Evolutionary conservation across 1,139 yeast species (phyloP), one percentile per base, ranked within the genome.

Genomic region (Candida albicans): DNA sequence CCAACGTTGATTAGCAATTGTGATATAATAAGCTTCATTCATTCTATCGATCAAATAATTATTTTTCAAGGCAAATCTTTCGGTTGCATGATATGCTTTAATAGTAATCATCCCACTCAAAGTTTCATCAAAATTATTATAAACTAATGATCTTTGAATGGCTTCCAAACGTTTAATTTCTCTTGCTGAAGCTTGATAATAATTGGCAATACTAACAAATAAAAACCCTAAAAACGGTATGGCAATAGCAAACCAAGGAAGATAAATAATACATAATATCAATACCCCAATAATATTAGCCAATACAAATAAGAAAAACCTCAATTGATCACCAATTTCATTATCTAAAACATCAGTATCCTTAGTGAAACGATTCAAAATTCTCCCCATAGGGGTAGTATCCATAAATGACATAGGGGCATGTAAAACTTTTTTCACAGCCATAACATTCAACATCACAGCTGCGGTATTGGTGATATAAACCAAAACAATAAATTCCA

Each of bases 131-230:
- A 87, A 84, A 52, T 86, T 85, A 49, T 87, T 78, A 47, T 84
- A 88, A 46, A 88, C 90, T 47, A 76, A 74, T 0, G 96, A 87
- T 57, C 96, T 74, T 56, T 84, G 80, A 29, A 76, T 64, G 2
- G 96, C 88, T 60, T 89, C 96, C 55, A 89, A 65, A 55, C 96
- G 79, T 63, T 89, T 89, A 50, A 89, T 68, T 61, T 89, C 96
- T 61, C 95, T 77, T 2, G 73, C 67, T 10, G 91, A 83, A n/a
- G 90, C 80, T 57, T 87, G 88, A 55, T 81, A 82, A 52, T 62
- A 77, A 45, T 70, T 68, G 33, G 80, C 68, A 37, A 73, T 56
- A 10, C 64, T 52, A 25, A 70, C 58, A 47, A 75, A 74, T 31
- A 64, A 43, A 27, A 59, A 46, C 1, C 60, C 64, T 42, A 76